Conservation (phyloP, 225 moss, liverwort and hornwort genomes). For the Pseudisothecium myosuroides region DNA sequence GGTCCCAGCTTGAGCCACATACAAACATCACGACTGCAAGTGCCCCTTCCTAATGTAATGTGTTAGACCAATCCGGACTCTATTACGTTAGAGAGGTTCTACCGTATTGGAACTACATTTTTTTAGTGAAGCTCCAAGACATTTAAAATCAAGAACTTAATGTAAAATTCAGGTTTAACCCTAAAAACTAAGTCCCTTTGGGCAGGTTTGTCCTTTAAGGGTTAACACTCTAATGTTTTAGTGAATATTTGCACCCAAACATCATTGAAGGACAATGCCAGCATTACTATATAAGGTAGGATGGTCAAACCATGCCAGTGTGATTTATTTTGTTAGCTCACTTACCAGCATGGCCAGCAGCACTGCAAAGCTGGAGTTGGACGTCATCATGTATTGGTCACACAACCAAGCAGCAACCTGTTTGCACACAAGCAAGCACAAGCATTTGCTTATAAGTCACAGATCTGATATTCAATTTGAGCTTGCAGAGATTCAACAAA, state of each 20-base stretch:
- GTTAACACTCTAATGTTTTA: neutral
- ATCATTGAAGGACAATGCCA: too few relatives aligned
- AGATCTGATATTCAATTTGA: neutral
- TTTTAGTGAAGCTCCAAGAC: neutral
- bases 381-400: neutral
- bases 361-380: neutral
- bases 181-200: fast-evolving
- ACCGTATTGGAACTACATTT: too few relatives aligned
- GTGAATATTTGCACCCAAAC: neutral
- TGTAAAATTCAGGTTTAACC: neutral
- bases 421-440: neutral
- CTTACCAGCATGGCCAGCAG: neutral
- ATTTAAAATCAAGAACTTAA: neutral
- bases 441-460: too few relatives aligned
- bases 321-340: neutral
- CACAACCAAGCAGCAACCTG: neutral
- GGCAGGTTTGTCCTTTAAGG: neutral
- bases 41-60: too few relatives aligned
- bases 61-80: too few relatives aligned
- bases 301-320: neutral
- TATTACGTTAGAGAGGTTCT: too few relatives aligned
- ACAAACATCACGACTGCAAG: too few relatives aligned
- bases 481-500: neutral
- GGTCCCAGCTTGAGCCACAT: too few relatives aligned
- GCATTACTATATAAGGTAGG: neutral